Base-by-base conservation (phyloP, 306 rosid genomes). In the Mucuna pruriens region DNA sequence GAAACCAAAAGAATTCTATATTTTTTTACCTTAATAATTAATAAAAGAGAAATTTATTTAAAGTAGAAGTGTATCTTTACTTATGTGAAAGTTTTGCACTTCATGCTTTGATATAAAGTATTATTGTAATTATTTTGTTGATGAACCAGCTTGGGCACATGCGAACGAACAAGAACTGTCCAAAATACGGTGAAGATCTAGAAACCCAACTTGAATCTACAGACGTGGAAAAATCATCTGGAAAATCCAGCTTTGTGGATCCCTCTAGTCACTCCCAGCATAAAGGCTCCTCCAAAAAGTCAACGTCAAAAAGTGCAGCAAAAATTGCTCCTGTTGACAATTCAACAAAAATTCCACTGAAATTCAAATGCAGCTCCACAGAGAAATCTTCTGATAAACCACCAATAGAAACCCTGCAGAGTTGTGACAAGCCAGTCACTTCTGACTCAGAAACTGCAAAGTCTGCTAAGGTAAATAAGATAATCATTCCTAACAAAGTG, bases 111-210 rank as follows among this genome's bases (percentile, higher is more conserved):
- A 46, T 54, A 17, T 61, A 22, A n/a, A n/a, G 12, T 78, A 15
- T 16, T 68, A 22, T 60, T 72, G 22, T 83, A 75, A 84, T 74
- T 78, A 40, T 72, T 82, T 42, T 76, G 86, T 75, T 68, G 46
- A 73, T 72, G 45, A 69, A 64, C 82, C 89, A 95, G 99, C 86
- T 87, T 86, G 97, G 99, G 87, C 99, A 95, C 81, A 95, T 95
- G 99, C 90, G 97, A 58, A 95, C 99, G 3, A 95, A 95, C 91
- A 95, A 95, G 89, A 89, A 95, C 88, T 95, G 99, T 85, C 99
- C 99, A 64, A 93, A 85, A 86, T 95, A 95, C 77, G 92, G 99
- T 71, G 97, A 94, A 78, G 98, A 95, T 83, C 86, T 52, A 1
- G 97, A 93, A 67, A 63, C 91, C 70, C 91, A 85, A 51, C 76